Percentiles rank a stretch among this genome's conserved stretches.
Conservation (phyloP, 345 rosid genomes). For the Sisymbrium altissimum region DNA sequence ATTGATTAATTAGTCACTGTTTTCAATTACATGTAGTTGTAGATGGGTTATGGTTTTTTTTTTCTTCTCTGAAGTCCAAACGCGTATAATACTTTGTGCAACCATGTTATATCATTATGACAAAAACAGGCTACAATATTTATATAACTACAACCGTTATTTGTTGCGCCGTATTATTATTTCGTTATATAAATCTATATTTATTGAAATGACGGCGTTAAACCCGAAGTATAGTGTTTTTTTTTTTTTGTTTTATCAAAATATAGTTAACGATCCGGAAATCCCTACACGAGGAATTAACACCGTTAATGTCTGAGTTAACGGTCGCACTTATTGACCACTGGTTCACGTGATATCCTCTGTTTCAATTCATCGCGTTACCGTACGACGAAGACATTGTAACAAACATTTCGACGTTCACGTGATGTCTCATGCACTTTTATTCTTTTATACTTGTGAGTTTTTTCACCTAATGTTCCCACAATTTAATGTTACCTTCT, state of each 20-base stretch:
- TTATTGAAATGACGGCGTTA: neutral
- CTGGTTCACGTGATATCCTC: conserved; percentile 27
- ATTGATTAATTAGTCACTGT: neutral
- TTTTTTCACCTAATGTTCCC: neutral
- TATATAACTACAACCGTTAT: neutral
- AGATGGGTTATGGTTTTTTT: neutral
- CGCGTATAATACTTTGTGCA: too few species aligned
- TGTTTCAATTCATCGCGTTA: conserved; percentile 18
- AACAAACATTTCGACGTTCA: conserved; percentile 30
- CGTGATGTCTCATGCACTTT: conserved; percentile 11
- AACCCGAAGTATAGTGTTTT: neutral
- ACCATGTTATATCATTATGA: too few species aligned
- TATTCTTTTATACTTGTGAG: neutral
- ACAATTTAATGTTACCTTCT: neutral
- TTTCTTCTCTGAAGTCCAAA: neutral
- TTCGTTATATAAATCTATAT: neutral
- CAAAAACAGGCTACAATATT: too few species aligned
- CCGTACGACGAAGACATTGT: conserved; percentile 27
- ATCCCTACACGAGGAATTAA: neutral
- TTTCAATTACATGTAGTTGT: neutral
- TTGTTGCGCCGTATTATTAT: neutral
- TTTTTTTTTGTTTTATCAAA: too few species aligned
- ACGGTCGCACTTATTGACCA: conserved; percentile 8
- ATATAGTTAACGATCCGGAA: neutral
- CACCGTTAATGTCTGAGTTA: conserved; percentile 10